Percentiles rank a stretch among this genome's conserved stretches.
Evolutionary conservation across 129 eudicot genomes (phyloP).

Genomic region (Helichrysum umbraculigerum): DNA sequence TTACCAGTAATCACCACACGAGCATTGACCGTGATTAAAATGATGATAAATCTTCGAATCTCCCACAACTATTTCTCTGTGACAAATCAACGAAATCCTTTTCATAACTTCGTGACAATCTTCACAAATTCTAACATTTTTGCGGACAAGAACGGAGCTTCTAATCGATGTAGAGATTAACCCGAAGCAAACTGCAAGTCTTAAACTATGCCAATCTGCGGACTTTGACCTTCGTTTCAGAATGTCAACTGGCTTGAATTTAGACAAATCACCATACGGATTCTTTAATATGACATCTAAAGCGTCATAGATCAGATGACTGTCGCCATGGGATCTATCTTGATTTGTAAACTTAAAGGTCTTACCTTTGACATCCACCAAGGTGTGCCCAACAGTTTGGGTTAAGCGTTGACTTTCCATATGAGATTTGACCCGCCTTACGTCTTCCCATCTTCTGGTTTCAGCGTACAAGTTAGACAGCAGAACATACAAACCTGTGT

Average conservation of each 20-base stretch:
- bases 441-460: slow-evolving; percentile 69
- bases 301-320: slow-evolving; percentile 45
- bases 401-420: slow-evolving; percentile 52
- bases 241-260: slow-evolving; percentile 50
- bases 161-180: slow-evolving; percentile 51
- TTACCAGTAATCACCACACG: slow-evolving; percentile 83
- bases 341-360: slow-evolving; percentile 45
- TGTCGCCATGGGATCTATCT: slow-evolving; percentile 47
- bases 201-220: slow-evolving; percentile 62
- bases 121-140: slow-evolving; percentile 64
- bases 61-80: slow-evolving; percentile 74
- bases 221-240: slow-evolving; percentile 38
- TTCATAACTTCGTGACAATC: slow-evolving; percentile 68
- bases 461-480: slow-evolving; percentile 74
- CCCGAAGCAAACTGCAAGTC: slow-evolving; percentile 66
- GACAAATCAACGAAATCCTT: slow-evolving; percentile 48
- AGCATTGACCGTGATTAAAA: slow-evolving; percentile 61
- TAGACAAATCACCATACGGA: slow-evolving; percentile 24
- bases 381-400: slow-evolving; percentile 47
- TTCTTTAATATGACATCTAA: slow-evolving; percentile 46
- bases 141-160: slow-evolving; percentile 54
- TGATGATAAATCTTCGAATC: slow-evolving; percentile 83
- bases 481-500: slow-evolving; percentile 65
- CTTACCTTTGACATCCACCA: slow-evolving; percentile 47
- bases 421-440: slow-evolving; percentile 41